Evolutionary conservation across 2,329 filamentous ascomycete genomes (phyloP).

Genomic region (Leptographium radiaticola): DNA sequence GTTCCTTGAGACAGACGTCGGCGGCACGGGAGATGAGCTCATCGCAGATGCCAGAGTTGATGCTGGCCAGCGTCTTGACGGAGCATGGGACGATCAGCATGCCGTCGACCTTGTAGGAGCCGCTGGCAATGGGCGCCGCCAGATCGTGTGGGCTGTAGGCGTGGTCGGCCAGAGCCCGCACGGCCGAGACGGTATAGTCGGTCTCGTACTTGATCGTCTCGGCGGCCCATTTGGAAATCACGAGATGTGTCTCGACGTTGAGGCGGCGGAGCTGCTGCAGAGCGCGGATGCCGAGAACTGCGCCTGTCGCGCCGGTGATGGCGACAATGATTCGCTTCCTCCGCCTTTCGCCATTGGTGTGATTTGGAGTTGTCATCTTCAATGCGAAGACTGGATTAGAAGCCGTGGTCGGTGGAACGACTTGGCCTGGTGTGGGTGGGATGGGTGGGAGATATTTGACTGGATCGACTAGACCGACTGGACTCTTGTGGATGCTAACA

Average conservation of each 20-base stretch:
- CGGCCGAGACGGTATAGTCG: slow-evolving; percentile 21
- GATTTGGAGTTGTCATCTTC: background rate
- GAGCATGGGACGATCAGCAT: slow-evolving; percentile 36
- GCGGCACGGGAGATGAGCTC: slow-evolving; percentile 32
- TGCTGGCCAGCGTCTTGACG: slow-evolving; percentile 32
- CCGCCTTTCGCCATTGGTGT: background rate
- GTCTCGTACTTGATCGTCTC: slow-evolving; percentile 35
- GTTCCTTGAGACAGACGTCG: slow-evolving; percentile 32
- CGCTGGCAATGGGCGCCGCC: slow-evolving; percentile 29
- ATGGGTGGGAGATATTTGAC: too few relatives aligned
- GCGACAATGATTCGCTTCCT: slow-evolving; percentile 27
- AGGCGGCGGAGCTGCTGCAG: slow-evolving; percentile 26
- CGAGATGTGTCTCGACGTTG: slow-evolving; percentile 32
- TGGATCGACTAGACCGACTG: too few relatives aligned
- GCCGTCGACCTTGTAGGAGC: slow-evolving; percentile 28
- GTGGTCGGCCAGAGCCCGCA: slow-evolving; percentile 24
- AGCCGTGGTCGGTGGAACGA: too few relatives aligned
- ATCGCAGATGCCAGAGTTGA: slow-evolving; percentile 27
- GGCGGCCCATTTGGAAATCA: slow-evolving; percentile 35
- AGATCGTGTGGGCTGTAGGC: slow-evolving; percentile 28
- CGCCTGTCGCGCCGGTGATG: slow-evolving; percentile 36
- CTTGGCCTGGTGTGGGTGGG: too few relatives aligned
- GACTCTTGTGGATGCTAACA: too few relatives aligned
- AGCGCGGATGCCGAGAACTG: slow-evolving; percentile 26
- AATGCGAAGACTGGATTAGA: too few relatives aligned